A percentile compares a stretch with the other conserved stretches of the same genome.
Conservation (phyloP, 495 filamentous ascomycete species). For the Bombardia bombarda region DNA sequence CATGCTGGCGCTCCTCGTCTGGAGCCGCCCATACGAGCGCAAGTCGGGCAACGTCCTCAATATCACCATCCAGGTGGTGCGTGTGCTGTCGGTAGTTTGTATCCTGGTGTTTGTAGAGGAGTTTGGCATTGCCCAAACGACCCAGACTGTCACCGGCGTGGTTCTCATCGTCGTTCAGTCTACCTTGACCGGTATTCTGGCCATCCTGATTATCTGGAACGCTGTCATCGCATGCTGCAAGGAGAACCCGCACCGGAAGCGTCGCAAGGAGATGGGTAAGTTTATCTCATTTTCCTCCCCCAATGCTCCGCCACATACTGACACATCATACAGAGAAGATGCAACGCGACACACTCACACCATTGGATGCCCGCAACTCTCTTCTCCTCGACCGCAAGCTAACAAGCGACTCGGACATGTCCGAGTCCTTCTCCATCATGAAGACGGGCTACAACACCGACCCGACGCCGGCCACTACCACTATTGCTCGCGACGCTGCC, state of each 20-base stretch:
- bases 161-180: slow-evolving; percentile 87
- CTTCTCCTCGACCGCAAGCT: slow-evolving; percentile 55
- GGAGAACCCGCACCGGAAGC: slow-evolving; percentile 81
- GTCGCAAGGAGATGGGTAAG: slow-evolving; percentile 78
- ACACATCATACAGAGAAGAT: slow-evolving; percentile 54
- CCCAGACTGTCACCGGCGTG: slow-evolving; percentile 86
- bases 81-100: slow-evolving; percentile 83
- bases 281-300: slow-evolving; percentile 19
- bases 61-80: slow-evolving; percentile 85
- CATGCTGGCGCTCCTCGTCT: slow-evolving; percentile 63
- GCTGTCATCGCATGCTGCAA: slow-evolving; percentile 73
- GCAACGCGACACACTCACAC: slow-evolving; percentile 77
- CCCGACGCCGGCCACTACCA: slow-evolving; percentile 12
- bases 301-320: slow-evolving; percentile 1
- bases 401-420: slow-evolving; percentile 9
- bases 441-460: slow-evolving; percentile 18
- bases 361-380: slow-evolving; percentile 84
- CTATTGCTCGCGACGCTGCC: slow-evolving; percentile 12
- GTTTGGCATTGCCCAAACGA: slow-evolving; percentile 82
- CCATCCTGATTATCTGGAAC: slow-evolving; percentile 85
- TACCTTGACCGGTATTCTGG: slow-evolving; percentile 71
- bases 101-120: slow-evolving; percentile 92
- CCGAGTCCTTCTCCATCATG: slow-evolving; percentile 23
- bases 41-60: slow-evolving; percentile 89
- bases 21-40: slow-evolving; percentile 78